Evolutionary conservation across 257 asterid genomes (phyloP), one percentile per base, ranked within the genome.

Genomic region (Petrea volubilis): DNA sequence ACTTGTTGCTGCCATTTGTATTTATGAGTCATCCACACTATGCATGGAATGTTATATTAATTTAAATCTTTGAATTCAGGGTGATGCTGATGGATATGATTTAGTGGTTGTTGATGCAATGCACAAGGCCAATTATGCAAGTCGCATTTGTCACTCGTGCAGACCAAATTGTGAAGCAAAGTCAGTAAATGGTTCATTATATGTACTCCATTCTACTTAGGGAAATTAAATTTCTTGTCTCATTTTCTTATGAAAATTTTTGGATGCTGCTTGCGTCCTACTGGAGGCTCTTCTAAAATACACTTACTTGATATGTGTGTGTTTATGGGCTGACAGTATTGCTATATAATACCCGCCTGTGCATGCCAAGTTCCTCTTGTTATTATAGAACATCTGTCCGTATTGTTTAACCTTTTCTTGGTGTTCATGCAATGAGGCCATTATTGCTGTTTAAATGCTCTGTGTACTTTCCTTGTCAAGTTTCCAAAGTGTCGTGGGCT

Each of bases 71-170:
- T 62, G 24, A 34, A 55, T 82, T 75, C 90, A 95, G 99, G 99
- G 99, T 77, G 99, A 95, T 86, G 98, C 97, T 70, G 99, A 92
- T 84, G 99, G 99, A 51, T 95, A 92, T 82, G 99, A 95, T 81
- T 81, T 95, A 67, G 90, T 95, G 64, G 99, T 95, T 64, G 96
- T 95, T 71, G 99, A 95, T 83, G 99, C 99, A 77, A 95, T 95
- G 99, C 99, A 95, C 90, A 95, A 95, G 81, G 98, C 99, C 28
- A 95, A 95, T 79, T 95, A 92, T 74, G 99, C 99, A 24, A 95
- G 99, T 78, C 90, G 99, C 69, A 95, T 95, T 78, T 95, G 99
- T 79, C 99, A 95, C 83, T 95, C 99, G 25, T 95, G 99, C 61
- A 83, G 90, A 74, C 99, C 99, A 57, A 95, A 95, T 74, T 95